phyloP scores from a whole-genome alignment of 1,139 yeast species.

The Candida buenavistaensis region DNA sequence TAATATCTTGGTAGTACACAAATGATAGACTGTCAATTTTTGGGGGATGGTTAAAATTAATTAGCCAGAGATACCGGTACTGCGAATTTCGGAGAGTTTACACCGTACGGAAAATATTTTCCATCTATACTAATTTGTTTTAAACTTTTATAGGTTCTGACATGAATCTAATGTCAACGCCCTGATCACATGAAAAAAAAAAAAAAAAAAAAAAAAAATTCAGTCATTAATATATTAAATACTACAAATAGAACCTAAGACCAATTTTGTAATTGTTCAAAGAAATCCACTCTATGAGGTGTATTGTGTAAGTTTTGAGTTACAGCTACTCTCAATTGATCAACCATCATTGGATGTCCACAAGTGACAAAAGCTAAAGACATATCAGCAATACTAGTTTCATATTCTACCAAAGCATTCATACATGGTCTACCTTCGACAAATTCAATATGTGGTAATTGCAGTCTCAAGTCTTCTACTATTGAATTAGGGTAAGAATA shows the following conservation, averaged over 20 bases:
- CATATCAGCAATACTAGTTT: slow-evolving; percentile 24
- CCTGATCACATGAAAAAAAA: too few species aligned
- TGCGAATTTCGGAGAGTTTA: too few species aligned
- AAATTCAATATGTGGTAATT: slow-evolving; percentile 24
- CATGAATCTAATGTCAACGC: too few species aligned
- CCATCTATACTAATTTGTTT: too few species aligned
- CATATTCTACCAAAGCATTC: slow-evolving; percentile 21
- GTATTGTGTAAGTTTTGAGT: slow-evolving; percentile 21
- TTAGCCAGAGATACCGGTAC: too few species aligned
- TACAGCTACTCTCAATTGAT: slow-evolving; percentile 27
- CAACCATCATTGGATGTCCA: slow-evolving; percentile 40
- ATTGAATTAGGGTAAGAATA: slow-evolving; percentile 7
- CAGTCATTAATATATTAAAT: not conserved
- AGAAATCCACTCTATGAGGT: slow-evolving; percentile 24
- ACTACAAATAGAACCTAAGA: slow-evolving; percentile 15
- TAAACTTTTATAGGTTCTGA: too few species aligned
- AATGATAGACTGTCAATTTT: too few species aligned
- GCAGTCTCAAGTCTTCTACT: slow-evolving; percentile 7
- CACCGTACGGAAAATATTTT: too few species aligned
- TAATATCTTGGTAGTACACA: too few species aligned
- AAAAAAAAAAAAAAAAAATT: too few species aligned
- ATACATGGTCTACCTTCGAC: slow-evolving; percentile 31
- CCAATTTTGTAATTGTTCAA: slow-evolving; percentile 32
- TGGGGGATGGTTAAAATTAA: too few species aligned
- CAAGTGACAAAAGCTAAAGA: slow-evolving; percentile 36